Base-by-base conservation (phyloP, 148 eudicot genomes). In the Vaccinium myrtillus region DNA sequence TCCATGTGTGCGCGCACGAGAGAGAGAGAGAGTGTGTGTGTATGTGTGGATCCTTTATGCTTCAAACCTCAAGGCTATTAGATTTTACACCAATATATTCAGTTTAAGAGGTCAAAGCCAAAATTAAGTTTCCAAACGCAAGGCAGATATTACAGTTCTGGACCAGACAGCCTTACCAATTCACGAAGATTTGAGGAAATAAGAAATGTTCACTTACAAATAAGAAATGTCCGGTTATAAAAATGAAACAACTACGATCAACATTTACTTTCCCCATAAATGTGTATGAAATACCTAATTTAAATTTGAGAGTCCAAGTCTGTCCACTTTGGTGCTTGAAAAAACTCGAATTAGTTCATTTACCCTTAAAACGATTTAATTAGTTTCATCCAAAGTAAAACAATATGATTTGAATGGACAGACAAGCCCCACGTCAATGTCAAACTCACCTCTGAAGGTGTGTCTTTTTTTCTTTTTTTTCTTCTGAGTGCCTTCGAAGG, bases 371-470 rank as follows among this genome's bases (percentile, higher is more conserved):
- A 25, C 1, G 10, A 58, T 5, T 36, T 7, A 59, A 14, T 55
- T 56, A 4, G 15, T 43, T 80, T 25, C 14, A 59, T 61, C 23
- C 32, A 21, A 59, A 80, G n/a, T 55, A 53, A 48, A 80, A 59
- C 7, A 59, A 61, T 39, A 21, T n/a, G n/a, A 77, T n/a, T 23
- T 18, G 53, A 56, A 39, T 18, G 77, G 79, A 27, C 30, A 83
- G n/a, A 56, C 14, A 21, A 55, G 25, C 25, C 58, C 36, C 1
- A 65, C 32, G 53, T 19, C 71, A 76, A 69, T 46, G 50, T 63
- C 36, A 55, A 88, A 81, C 90, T 86, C 85, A 97, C 99, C 98
- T 92, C 94, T 23, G 96, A 87, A 76, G 98, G 92, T 83, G 90
- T 86, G 86, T 93, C 93, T 43, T 5, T 43, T 43, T 43, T 43